Evolutionary conservation across 352 stramenopile species (phyloP).

Genomic region (Plasmopara muralis): DNA sequence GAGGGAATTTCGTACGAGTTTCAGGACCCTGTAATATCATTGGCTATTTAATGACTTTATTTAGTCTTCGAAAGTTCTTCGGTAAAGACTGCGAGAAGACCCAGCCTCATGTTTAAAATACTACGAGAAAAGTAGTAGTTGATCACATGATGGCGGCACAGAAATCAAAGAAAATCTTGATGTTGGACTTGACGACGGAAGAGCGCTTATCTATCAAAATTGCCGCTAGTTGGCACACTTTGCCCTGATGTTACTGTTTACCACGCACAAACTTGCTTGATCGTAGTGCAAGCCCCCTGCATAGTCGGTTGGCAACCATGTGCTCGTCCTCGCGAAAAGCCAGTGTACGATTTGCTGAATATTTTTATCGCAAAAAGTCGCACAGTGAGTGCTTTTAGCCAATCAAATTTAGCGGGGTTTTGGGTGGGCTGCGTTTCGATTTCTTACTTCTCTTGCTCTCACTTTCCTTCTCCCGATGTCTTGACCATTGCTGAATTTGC

Average conservation of each 20-base stretch:
- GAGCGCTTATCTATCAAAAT: no score
- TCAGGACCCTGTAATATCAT: no score
- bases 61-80: no score
- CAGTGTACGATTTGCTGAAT: constrained; percentile 16
- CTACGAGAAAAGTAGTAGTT: no score
- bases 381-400: constrained; percentile 14
- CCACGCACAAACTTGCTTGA: constrained; percentile 12
- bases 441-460: constrained; percentile 15
- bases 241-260: background rate
- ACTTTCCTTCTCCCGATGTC: constrained; percentile 30
- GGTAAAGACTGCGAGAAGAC: no score
- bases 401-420: constrained; percentile 14
- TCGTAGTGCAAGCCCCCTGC: constrained; percentile 1
- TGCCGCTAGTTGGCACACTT: no score
- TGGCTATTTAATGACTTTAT: no score
- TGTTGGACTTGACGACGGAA: no score
- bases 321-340: constrained; percentile 13
- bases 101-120: no score
- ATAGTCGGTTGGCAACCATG: constrained; percentile 11
- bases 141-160: no score
- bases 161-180: no score
- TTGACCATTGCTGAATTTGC: constrained; percentile 59
- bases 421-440: constrained; percentile 21
- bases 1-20: no score
- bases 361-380: constrained; percentile 7